Evolutionary conservation across 768 basidiomycete genomes (phyloP).

Genomic region (Cystofilobasidium capitatum): DNA sequence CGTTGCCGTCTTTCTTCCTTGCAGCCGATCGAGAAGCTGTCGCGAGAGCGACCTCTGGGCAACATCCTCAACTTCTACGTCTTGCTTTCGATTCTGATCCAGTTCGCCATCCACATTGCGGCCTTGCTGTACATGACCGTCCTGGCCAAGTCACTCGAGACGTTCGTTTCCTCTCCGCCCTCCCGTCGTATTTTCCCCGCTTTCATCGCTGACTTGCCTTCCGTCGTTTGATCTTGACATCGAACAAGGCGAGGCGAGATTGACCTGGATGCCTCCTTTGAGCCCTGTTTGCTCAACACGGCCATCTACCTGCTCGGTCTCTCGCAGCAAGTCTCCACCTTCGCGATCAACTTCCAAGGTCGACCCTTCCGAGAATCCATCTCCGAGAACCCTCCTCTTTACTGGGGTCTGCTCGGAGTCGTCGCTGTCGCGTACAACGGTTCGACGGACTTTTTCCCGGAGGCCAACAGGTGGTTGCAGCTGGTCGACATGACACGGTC

Average conservation of each 20-base stretch:
- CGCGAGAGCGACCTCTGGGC: slow-evolving; percentile 79
- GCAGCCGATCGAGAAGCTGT: slow-evolving; percentile 92
- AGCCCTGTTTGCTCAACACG: slow-evolving; percentile 87
- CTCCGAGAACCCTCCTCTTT: slow-evolving; percentile 85
- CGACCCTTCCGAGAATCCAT: slow-evolving; percentile 98
- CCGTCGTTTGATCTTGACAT: neutral
- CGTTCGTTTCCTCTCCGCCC: slow-evolving; percentile 39
- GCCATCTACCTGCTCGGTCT: slow-evolving; percentile 91
- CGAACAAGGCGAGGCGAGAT: slow-evolving; percentile 62
- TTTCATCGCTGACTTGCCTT: neutral
- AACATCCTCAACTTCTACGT: slow-evolving; percentile 98
- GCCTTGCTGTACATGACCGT: slow-evolving; percentile 88
- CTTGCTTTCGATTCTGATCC: slow-evolving; percentile 75
- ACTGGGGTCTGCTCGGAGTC: slow-evolving; percentile 82
- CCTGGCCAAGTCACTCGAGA: slow-evolving; percentile 64
- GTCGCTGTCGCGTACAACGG: slow-evolving; percentile 80
- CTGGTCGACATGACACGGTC: slow-evolving; percentile 74
- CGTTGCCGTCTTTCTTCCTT: neutral
- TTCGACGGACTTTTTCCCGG: slow-evolving; percentile 87
- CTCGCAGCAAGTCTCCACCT: slow-evolving; percentile 96
- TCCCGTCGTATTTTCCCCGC: neutral
- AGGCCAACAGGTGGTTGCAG: slow-evolving; percentile 92
- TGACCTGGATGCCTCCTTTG: slow-evolving; percentile 92
- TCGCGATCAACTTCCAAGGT: slow-evolving; percentile 97
- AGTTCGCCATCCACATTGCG: slow-evolving; percentile 87